Base-by-base conservation (phyloP, 106 monocot species). In the Acorus gramineus region DNA sequence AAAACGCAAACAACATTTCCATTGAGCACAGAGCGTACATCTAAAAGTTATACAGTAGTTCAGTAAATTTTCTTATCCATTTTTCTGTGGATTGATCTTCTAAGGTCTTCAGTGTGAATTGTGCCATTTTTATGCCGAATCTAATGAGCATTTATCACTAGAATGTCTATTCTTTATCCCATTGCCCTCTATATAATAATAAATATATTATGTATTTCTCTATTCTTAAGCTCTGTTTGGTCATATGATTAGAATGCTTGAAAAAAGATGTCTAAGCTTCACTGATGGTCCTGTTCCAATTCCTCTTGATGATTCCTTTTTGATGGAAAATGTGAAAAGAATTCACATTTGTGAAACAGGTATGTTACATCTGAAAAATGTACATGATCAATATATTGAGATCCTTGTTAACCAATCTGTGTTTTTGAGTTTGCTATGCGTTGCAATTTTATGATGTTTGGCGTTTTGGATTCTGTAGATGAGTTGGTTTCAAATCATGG, bases 191-290 rank as follows among this genome's bases (percentile, higher is more conserved):
- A 28, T 28, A 28, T 0, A 28, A 28, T 28, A 28, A 28, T 28
- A 28, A 28, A 28, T 28, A 28, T 28, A 28, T 28, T 28, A 28
- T 28, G 28, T 28, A 28, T 28, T 28, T 28, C 28, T 28, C 28
- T 28, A 28, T 62, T 43, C 62, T 8, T 46, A 56, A n/a, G 50
- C 47, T 49, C 3, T 11, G n/a, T 58, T 70, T 50, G 58, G 57
- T 56, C 14, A 7, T 52, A 7, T 52, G 55, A 42, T 66, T 51
- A 99, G 98, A 74, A 83, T 99, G 92, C 79, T 92, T 67, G 89
- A 99, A 73, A 86, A 86, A 14, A 83, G 92, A 72, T 84, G 87
- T 75, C 71, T 99, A 71, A 92, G 85, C 73, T 99, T 92, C 76
- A 73, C 56, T 62, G 92, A 92, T 63, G 98, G 98, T 64, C 89